These are phyloP conservation scores for Sphenostylis stenocarpa DNA, from an alignment of 306 rosid species.

Conservation along the genomic window DNA sequence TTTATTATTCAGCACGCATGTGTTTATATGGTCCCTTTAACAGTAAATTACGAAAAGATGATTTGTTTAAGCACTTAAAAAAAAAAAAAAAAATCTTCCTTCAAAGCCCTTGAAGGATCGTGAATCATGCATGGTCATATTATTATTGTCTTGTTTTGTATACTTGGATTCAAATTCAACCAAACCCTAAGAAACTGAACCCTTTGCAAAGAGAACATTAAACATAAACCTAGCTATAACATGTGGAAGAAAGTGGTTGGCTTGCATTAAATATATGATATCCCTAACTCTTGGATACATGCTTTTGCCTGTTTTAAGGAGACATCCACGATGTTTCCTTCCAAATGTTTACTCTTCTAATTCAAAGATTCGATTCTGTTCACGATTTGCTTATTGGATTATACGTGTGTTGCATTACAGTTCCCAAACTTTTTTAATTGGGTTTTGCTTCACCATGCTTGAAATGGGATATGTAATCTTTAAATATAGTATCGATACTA, in stretches of 20 bases:
- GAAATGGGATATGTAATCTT: too few relatives aligned
- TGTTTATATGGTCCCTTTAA: background rate
- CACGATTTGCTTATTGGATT: slow-evolving; percentile 7
- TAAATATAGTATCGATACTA: too few relatives aligned
- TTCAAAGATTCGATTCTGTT: slow-evolving; percentile 17
- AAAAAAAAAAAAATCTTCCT: background rate
- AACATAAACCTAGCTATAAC: background rate
- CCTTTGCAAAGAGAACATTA: background rate
- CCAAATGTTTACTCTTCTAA: background rate
- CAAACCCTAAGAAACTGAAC: background rate
- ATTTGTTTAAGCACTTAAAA: background rate
- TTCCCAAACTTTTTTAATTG: background rate
- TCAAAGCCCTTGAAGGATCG: background rate
- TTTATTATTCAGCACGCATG: too few relatives aligned
- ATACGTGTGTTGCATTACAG: background rate
- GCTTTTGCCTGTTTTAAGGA: slow-evolving; percentile 35
- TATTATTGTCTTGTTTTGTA: background rate
- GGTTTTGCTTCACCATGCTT: too few relatives aligned
- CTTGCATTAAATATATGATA: slow-evolving; percentile 2
- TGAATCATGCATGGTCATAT: background rate
- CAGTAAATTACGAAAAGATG: background rate
- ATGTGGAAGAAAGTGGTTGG: background rate
- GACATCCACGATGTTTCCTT: slow-evolving; percentile 18
- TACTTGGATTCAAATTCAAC: background rate
- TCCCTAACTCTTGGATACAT: slow-evolving; percentile 5